phyloP scores from a whole-genome alignment of 306 rosid genomes.

The Ormosia semicastrata region DNA sequence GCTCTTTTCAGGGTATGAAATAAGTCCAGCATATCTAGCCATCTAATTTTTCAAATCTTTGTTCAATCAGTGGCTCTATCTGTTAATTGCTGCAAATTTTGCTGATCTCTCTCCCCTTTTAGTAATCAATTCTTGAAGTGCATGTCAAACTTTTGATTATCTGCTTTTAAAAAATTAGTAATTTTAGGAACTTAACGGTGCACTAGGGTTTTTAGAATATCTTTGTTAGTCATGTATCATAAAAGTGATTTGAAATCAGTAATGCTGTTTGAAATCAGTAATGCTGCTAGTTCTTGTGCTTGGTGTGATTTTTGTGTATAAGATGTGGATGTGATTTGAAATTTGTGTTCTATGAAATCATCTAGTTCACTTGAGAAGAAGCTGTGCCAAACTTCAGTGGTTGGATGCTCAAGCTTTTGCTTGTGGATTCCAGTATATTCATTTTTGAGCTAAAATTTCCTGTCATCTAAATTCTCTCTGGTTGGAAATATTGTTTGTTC shows the following conservation, averaged over 20 bases:
- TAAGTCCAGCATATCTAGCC: not conserved
- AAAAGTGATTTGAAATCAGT: not conserved
- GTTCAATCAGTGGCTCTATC: not conserved
- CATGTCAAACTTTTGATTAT: constrained; percentile 2
- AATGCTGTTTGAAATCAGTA: constrained; percentile 7
- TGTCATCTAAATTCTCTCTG: constrained; percentile 19
- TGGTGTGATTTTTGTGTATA: not conserved
- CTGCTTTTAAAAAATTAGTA: not conserved
- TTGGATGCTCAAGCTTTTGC: constrained; percentile 1
- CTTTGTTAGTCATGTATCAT: not conserved
- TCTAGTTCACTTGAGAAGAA: constrained; percentile 17
- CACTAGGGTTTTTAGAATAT: not conserved
- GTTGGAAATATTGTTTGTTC: constrained; percentile 16
- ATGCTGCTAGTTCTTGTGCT: not conserved
- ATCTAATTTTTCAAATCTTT: not conserved
- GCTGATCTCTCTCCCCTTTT: not conserved
- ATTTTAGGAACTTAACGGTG: not conserved
- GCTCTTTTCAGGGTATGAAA: constrained; percentile 89
- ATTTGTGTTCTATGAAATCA: not conserved
- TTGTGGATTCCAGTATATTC: not conserved
- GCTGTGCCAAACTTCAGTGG: constrained; percentile 15
- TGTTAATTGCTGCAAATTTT: constrained; percentile 14
- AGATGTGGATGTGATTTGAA: constrained; percentile 14
- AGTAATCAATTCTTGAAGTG: not conserved
- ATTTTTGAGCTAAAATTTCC: constrained; percentile 1